These are phyloP conservation scores for Eucalyptus caleyi DNA, from an alignment of 345 rosid genomes.

Conservation along the genomic window DNA sequence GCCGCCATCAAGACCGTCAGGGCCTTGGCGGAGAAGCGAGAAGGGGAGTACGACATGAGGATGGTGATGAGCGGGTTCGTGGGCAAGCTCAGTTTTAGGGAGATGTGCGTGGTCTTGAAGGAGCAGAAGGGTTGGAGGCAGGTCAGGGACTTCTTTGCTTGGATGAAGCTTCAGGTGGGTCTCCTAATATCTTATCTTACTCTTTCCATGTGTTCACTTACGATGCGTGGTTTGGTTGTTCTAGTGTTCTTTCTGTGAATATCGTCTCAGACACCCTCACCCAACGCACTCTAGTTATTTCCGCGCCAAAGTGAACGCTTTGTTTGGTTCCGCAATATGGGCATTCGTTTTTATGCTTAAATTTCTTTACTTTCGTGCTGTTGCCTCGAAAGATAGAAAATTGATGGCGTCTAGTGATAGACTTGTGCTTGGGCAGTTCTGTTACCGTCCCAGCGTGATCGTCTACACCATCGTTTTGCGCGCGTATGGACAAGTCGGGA, in stretches of 20 bases:
- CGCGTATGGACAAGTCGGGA: conserved; percentile 62
- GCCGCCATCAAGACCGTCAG: conserved; percentile 79
- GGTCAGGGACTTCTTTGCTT: conserved; percentile 64
- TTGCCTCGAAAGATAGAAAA: background rate
- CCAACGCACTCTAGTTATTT: background rate
- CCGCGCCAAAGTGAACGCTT: background rate
- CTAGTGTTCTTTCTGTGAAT: background rate
- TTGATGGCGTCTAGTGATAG: conserved; percentile 24
- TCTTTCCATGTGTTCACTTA: background rate
- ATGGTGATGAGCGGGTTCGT: conserved; percentile 68
- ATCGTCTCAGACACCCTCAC: background rate
- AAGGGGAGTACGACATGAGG: conserved; percentile 53
- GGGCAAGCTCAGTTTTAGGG: conserved; percentile 64
- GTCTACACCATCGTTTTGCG: conserved; percentile 75
- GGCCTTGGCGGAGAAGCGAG: conserved; percentile 25
- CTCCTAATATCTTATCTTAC: background rate
- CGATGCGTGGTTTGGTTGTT: background rate
- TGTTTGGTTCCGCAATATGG: background rate
- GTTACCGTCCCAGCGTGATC: conserved; percentile 66
- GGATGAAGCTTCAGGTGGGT: conserved; percentile 92
- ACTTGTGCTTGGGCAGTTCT: conserved; percentile 51
- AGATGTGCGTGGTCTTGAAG: conserved; percentile 88
- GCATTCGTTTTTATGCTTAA: background rate
- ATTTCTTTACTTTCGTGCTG: background rate
- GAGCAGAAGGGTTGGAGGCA: conserved; percentile 84